Conservation (phyloP, 2,329 filamentous ascomycete genomes). For the Emergomyces orientalis region DNA sequence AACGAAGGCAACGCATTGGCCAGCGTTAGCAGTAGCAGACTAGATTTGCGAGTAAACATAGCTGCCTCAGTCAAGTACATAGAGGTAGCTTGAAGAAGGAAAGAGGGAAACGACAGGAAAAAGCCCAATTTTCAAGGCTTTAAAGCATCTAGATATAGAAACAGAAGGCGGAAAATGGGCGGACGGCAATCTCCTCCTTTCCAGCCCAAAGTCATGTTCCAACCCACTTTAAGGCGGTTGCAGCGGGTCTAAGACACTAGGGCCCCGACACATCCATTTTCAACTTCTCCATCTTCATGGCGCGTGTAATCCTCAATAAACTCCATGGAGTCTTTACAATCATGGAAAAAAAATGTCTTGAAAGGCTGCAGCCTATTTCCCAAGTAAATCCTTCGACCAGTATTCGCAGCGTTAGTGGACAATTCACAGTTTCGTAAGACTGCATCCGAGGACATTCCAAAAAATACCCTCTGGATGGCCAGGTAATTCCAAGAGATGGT, state of each 20-base stretch:
- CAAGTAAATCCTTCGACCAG: not conserved
- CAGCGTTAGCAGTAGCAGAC: slow-evolving; percentile 6
- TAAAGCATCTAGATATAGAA: not conserved
- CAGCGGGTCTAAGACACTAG: not conserved
- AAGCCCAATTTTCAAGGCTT: not conserved
- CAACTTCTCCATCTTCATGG: not conserved
- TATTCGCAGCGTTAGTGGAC: not conserved
- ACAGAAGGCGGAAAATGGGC: not conserved
- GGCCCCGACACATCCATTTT: not conserved
- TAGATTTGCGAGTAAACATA: slow-evolving; percentile 7
- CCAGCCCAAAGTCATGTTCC: not conserved
- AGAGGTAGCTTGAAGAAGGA: not conserved
- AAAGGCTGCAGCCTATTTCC: not conserved
- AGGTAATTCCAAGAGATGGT: not conserved
- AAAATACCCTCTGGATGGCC: not conserved
- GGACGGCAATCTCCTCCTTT: not conserved
- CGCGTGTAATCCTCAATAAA: not conserved
- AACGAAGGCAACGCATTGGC: slow-evolving; percentile 2
- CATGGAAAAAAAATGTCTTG: not conserved
- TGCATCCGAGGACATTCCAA: not conserved
- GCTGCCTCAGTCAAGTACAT: not conserved
- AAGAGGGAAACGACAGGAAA: not conserved
- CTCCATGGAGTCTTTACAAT: not conserved
- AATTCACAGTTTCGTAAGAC: not conserved
- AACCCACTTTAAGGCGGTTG: not conserved